A percentile compares a stretch with the other conserved stretches of the same genome.
Evolutionary conservation across 1,284 basidiomycete genomes (phyloP).

Genomic region (Ganoderma sinense): DNA sequence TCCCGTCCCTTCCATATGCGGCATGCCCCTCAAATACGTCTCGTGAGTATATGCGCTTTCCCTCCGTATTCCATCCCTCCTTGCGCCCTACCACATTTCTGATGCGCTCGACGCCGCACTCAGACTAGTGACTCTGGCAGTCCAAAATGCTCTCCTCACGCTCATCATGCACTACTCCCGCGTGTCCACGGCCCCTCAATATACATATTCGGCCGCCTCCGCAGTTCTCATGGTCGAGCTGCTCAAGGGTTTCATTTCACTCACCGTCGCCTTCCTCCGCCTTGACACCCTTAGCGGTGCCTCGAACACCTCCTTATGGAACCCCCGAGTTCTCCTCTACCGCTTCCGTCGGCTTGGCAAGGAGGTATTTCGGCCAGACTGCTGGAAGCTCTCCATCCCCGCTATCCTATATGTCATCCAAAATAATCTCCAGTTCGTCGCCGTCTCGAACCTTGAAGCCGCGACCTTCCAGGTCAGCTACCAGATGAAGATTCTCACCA

Average conservation of each 20-base stretch:
- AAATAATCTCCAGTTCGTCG: constrained; percentile 95
- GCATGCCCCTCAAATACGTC: constrained; percentile 81
- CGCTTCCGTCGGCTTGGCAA: constrained; percentile 52
- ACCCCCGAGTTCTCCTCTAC: constrained; percentile 45
- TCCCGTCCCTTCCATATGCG: constrained; percentile 64
- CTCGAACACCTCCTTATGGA: constrained; percentile 38
- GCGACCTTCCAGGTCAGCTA: constrained; percentile 94
- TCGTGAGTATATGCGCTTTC: constrained; percentile 60
- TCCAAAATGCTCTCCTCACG: constrained; percentile 91
- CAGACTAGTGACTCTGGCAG: constrained; percentile 89
- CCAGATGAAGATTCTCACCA: constrained; percentile 97
- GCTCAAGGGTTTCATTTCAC: constrained; percentile 89
- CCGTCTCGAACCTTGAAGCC: constrained; percentile 89
- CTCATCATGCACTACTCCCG: constrained; percentile 97
- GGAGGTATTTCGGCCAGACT: constrained; percentile 72
- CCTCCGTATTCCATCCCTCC: constrained; percentile 16
- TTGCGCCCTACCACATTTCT: constrained; percentile 9
- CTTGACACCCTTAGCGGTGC: constrained; percentile 40
- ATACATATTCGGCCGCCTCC: constrained; percentile 88
- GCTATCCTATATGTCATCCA: constrained; percentile 95
- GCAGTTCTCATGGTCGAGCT: constrained; percentile 95
- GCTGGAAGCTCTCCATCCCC: constrained; percentile 95
- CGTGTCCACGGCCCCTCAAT: constrained; percentile 79
- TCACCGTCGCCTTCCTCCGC: constrained; percentile 64
- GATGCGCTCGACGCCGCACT: constrained; percentile 7